Evolutionary conservation across 148 eudicot species (phyloP).

Genomic region (Nepenthes mirabilis): DNA sequence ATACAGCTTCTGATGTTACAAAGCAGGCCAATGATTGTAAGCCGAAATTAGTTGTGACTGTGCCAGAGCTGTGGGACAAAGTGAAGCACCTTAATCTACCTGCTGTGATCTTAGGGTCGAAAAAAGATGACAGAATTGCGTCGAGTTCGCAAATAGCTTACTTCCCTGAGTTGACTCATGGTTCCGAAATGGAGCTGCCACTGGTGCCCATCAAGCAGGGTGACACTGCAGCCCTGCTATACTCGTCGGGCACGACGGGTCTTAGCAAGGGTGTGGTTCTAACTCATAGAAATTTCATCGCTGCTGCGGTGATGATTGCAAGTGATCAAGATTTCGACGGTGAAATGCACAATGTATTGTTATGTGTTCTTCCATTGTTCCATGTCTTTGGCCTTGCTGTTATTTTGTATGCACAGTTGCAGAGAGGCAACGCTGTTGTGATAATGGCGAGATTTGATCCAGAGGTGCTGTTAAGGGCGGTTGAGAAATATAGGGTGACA

Average conservation of each 20-base stretch:
- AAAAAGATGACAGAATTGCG: not conserved
- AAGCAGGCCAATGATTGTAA: constrained; percentile 51
- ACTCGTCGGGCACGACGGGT: constrained; percentile 78
- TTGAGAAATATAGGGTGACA: constrained; percentile 48
- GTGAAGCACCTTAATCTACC: constrained; percentile 36
- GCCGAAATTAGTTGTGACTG: constrained; percentile 43
- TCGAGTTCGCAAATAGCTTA: constrained; percentile 13
- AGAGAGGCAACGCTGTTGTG: constrained; percentile 45
- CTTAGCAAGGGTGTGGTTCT: constrained; percentile 57
- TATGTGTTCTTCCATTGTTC: constrained; percentile 71
- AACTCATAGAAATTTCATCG: constrained; percentile 55
- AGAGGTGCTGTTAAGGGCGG: constrained; percentile 39
- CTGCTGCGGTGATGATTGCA: constrained; percentile 34
- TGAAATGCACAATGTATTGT: constrained; percentile 29
- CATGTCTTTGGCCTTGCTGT: constrained; percentile 64
- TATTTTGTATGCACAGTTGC: constrained; percentile 44
- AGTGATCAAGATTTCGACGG: constrained; percentile 44
- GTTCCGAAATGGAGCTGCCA: constrained; percentile 23
- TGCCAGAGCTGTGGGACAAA: constrained; percentile 32
- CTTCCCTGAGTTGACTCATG: constrained; percentile 35
- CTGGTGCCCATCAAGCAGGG: constrained; percentile 16
- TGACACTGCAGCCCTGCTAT: constrained; percentile 52
- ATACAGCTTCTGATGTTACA: constrained; percentile 37
- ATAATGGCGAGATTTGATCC: constrained; percentile 48
- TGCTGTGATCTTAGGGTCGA: constrained; percentile 27